These are phyloP conservation scores for Pachysandra terminalis DNA, from an alignment of 164 flowering plant genomes.

Conservation along the genomic window DNA sequence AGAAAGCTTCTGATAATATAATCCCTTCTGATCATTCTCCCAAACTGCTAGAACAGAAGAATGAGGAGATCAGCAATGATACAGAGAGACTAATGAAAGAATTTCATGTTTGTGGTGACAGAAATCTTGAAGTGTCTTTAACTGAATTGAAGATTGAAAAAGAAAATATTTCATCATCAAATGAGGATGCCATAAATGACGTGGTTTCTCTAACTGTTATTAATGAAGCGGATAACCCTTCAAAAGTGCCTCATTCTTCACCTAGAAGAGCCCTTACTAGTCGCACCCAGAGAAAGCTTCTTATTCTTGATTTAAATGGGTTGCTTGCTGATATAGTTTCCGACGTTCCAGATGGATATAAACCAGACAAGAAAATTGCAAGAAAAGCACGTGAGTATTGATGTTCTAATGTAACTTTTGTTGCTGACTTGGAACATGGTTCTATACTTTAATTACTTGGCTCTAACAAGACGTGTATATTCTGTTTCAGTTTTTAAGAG, in stretches of 20 bases:
- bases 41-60: constrained; percentile 6
- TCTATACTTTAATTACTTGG: not conserved
- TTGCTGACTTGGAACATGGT: not conserved
- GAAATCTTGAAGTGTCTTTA: not conserved
- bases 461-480: not conserved
- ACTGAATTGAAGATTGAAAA: constrained; percentile 4
- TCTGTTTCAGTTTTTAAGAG: constrained; percentile 71
- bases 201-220: not conserved
- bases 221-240: constrained; percentile 6
- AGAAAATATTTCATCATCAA: constrained; percentile 1
- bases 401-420: not conserved
- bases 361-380: constrained; percentile 39
- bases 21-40: constrained; percentile 2
- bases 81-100: not conserved
- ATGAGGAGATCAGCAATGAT: not conserved
- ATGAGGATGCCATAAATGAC: constrained; percentile 6
- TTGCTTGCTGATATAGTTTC: constrained; percentile 69
- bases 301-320: constrained; percentile 89
- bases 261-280: constrained; percentile 7
- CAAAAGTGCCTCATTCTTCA: constrained; percentile 7
- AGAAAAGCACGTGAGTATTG: constrained; percentile 55
- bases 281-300: constrained; percentile 50
- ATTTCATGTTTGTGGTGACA: not conserved
- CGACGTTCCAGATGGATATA: constrained; percentile 36
- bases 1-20: not conserved